phyloP scores from a whole-genome alignment of 2,329 filamentous ascomycete species.

The Allantophomopsis lycopodina region DNA sequence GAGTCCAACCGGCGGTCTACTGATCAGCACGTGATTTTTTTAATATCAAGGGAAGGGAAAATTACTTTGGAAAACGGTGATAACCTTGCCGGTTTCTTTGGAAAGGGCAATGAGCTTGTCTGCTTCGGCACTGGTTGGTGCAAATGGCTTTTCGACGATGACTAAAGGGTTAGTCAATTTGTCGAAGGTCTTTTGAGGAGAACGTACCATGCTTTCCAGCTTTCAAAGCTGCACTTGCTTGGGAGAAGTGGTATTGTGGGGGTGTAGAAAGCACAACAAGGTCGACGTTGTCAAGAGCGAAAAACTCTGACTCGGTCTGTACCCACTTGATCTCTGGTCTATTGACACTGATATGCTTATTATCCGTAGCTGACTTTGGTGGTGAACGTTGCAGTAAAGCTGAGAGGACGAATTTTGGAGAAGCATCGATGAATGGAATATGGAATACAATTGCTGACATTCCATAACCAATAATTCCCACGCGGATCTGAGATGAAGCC shows the following conservation, averaged over 20 bases:
- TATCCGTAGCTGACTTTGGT: slow-evolving; percentile 15
- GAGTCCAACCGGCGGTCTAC: no score
- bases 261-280: slow-evolving; percentile 21
- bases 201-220: slow-evolving; percentile 22
- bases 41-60: no score
- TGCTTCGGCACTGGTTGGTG: slow-evolving; percentile 17
- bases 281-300: slow-evolving; percentile 18
- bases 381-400: slow-evolving; percentile 32
- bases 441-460: slow-evolving; percentile 32
- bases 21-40: no score
- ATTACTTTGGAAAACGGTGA: slow-evolving; percentile 22
- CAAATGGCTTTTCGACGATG: slow-evolving; percentile 25
- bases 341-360: slow-evolving; percentile 33
- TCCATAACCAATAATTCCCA: slow-evolving; percentile 36
- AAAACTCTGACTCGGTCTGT: slow-evolving; percentile 18
- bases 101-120: slow-evolving; percentile 18
- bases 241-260: slow-evolving; percentile 17
- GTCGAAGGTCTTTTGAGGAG: background rate
- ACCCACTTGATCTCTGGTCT: slow-evolving; percentile 25
- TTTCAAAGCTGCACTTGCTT: slow-evolving; percentile 18
- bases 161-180: slow-evolving; percentile 10
- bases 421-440: slow-evolving; percentile 32
- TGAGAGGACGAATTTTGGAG: slow-evolving; percentile 28
- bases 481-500: slow-evolving; percentile 21
- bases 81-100: slow-evolving; percentile 15